Conservation (phyloP, 108 stramenopile species). For the Nannochloropsis oceanica region DNA sequence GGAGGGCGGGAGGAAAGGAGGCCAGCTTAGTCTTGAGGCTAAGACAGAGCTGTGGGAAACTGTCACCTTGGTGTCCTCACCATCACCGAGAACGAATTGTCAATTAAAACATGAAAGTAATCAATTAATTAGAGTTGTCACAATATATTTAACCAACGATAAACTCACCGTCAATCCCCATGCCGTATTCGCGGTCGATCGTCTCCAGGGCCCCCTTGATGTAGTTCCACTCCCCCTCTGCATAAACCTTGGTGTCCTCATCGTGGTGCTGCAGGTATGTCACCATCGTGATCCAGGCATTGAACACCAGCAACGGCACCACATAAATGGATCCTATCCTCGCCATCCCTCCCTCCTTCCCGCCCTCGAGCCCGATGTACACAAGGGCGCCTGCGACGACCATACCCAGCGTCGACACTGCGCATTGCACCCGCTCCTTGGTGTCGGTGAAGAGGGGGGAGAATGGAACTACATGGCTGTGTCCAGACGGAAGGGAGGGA, state of each 20-base stretch:
- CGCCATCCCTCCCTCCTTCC: not conserved
- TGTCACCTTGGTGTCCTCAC: too few species aligned
- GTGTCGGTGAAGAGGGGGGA: slow-evolving; percentile 6
- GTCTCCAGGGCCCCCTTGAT: slow-evolving; percentile 66
- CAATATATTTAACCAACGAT: not conserved
- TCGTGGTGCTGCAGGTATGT: slow-evolving; percentile 81
- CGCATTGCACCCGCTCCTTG: slow-evolving; percentile 20
- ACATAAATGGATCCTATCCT: slow-evolving; percentile 48
- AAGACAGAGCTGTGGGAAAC: too few species aligned
- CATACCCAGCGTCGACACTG: slow-evolving; percentile 6
- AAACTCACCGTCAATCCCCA: slow-evolving; percentile 45
- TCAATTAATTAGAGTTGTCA: too few species aligned
- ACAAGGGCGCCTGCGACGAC: not conserved
- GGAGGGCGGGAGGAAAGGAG: not conserved
- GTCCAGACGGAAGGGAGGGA: not conserved
- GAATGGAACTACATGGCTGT: not conserved
- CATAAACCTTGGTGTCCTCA: slow-evolving; percentile 60
- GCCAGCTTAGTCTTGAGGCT: too few species aligned
- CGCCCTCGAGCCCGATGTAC: not conserved
- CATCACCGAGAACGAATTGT: too few species aligned
- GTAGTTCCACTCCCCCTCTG: slow-evolving; percentile 58
- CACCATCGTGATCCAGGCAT: slow-evolving; percentile 76
- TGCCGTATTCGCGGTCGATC: slow-evolving; percentile 66
- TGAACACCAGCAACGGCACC: slow-evolving; percentile 55
- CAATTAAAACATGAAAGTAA: too few species aligned